Base-by-base conservation (phyloP, 495 filamentous ascomycete species). In the Chaetomidium leptoderma region DNA sequence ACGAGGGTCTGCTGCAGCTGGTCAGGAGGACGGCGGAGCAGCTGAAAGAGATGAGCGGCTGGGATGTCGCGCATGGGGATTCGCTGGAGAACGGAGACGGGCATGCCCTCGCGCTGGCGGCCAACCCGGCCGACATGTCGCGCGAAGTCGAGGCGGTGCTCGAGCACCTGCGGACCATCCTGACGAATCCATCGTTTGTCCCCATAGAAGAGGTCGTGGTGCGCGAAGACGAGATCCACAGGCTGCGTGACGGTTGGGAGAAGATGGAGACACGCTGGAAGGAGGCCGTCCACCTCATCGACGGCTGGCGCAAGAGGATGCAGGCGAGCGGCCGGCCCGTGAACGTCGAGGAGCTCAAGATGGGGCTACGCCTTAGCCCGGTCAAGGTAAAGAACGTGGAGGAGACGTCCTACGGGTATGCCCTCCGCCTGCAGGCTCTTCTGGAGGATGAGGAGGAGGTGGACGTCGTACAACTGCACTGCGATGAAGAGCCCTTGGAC, bases 141-240 rank as follows among this genome's bases (percentile, higher is more conserved):
- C 60, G 67, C 7, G 86, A 92, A 53, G 80, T 96, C 71, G 85
- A 90, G 26, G 70, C 70, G 4, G 84, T 92, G 2, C 77, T 97
- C 55, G 83, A 87, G 49, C 89, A 93, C 60, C 76, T 97, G 46
- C 82, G 86, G 59, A 88, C 79, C 4, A 77, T 98, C 35, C 76
- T 98, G 27, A 96, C 92, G 11, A 96, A 97, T 60, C 93, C 93
- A 6, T 92, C 89, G 9, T 98, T 97, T 70, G 93, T 97, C 30
- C 89, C 93, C 0, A 79, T 98, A n/a, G 95, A 97, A 66, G 81
- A 97, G 69, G 89, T 97, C 7, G 89, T 91, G 58, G 75, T 92
- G 17, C 82, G 92, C 29, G 92, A 98, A 57, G 88, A 95, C 42
- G 92, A 96, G 64, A 97, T 98, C 57, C 77, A 80, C 21, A 76